Percentiles rank a stretch among this genome's conserved stretches.
Evolutionary conservation across 768 basidiomycete species (phyloP).

Genomic region (Porpolomopsis calyptriformis): DNA sequence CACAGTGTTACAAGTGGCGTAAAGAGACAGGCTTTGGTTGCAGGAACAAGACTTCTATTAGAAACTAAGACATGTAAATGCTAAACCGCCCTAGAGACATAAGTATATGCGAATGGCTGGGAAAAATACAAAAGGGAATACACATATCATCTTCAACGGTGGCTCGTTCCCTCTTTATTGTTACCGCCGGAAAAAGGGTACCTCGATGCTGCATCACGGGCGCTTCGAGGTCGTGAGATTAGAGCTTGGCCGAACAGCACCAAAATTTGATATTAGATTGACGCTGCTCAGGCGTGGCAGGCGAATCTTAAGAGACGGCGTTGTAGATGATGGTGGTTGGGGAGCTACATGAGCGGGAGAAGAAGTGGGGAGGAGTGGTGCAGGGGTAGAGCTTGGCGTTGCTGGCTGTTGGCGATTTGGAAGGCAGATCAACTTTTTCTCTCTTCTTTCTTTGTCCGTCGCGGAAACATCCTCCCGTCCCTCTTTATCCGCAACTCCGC

Average conservation of each 20-base stretch:
- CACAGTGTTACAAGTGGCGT: too few relatives aligned
- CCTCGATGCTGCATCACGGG: too few relatives aligned
- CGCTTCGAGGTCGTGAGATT: background rate
- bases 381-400: slow-evolving; percentile 13
- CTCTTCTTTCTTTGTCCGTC: slow-evolving; percentile 9
- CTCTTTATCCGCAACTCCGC: background rate
- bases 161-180: too few relatives aligned
- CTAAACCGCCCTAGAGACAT: too few relatives aligned
- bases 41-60: too few relatives aligned
- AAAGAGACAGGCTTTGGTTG: too few relatives aligned
- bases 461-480: background rate
- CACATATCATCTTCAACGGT: too few relatives aligned
- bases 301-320: slow-evolving; percentile 46
- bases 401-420: slow-evolving; percentile 9
- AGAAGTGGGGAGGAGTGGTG: slow-evolving; percentile 17
- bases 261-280: slow-evolving; percentile 8
- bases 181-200: too few relatives aligned
- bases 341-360: slow-evolving; percentile 18
- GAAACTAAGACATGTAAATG: too few relatives aligned
- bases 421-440: slow-evolving; percentile 5
- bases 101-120: too few relatives aligned
- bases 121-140: too few relatives aligned
- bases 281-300: slow-evolving; percentile 37
- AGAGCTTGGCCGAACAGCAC: background rate
- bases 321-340: slow-evolving; percentile 8